Base-by-base conservation (phyloP, 2,329 filamentous ascomycete species). In the Aspergillus pseudonomiae region DNA sequence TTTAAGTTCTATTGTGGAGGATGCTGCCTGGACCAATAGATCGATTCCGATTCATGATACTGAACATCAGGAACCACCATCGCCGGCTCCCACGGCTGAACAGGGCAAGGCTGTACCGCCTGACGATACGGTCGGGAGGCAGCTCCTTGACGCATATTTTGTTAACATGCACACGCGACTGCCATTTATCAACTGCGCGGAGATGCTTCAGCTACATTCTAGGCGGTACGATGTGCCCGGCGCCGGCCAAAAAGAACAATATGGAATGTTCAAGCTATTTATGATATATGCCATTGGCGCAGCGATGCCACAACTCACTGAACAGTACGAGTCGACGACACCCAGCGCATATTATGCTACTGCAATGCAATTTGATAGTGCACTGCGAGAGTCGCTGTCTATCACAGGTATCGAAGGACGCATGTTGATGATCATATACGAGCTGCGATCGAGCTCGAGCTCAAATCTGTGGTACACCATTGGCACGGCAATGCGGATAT, bases 381-480 rank as follows among this genome's bases (percentile, higher is more conserved):
- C 67, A 0, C 14, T 64, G 1, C 53, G 61, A 30, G 56, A 65
- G n/a, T 65, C 65, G 4, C 50, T 66, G 1, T 66, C 67, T 0
- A 54, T 68, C 10, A 53, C 59, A 6, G 63, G 63, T 14, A 70
- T 72, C 7, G 71, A 74, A 46, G 69, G 69, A 26, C 65, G 73
- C 41, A 55, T 73, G 52, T 57, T 69, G 11, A 63, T 72, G 9
- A 66, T 70, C 0, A 54, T 74, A 48, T 73, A 72, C 52, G 67
- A 71, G 21, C 36, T 72, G 14, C 67, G 70, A 19, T 69, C 69
- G 5, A 65, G 66, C 1, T 66, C 68, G 1, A 67, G 67, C 12
- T 67, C 70, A 0, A 71, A 66, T 9, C 62, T 73, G 2, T 74
- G 72, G 72, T 71, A 71, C 41, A 67, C 71, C 61, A 67, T 71